A percentile compares a stretch with the other conserved stretches of the same genome.
Conservation (phyloP, 345 rosid genomes). For the Microcos paniculata region DNA sequence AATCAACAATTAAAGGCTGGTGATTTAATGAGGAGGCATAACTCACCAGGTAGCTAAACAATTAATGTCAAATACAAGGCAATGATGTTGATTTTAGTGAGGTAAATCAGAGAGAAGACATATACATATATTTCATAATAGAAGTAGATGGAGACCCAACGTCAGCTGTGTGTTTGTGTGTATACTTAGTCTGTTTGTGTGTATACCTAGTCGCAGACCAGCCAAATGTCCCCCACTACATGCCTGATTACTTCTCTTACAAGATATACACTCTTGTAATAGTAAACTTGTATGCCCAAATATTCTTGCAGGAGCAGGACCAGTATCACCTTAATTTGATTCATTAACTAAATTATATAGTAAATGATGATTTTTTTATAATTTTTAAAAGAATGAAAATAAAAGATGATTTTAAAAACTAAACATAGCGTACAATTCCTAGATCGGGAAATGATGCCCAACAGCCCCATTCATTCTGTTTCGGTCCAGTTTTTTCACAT, state of each 20-base stretch:
- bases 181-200: slow-evolving; percentile 17
- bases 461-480: too few relatives aligned
- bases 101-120: slow-evolving; percentile 1
- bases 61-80: neutral
- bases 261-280: slow-evolving; percentile 13
- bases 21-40: too few relatives aligned
- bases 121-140: neutral
- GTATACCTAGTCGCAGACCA: slow-evolving; percentile 29
- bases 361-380: too few relatives aligned
- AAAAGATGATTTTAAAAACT: too few relatives aligned
- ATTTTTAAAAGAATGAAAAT: too few relatives aligned
- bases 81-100: slow-evolving; percentile 17
- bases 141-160: slow-evolving; percentile 21
- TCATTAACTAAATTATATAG: too few relatives aligned
- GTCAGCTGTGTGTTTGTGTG: slow-evolving; percentile 14
- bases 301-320: neutral
- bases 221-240: slow-evolving; percentile 30
- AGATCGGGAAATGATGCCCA: too few relatives aligned
- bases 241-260: slow-evolving; percentile 19
- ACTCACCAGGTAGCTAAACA: neutral
- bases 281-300: neutral
- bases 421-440: too few relatives aligned
- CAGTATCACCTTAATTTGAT: neutral
- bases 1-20: neutral
- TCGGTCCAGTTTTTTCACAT: too few relatives aligned